Percentiles rank a stretch among this genome's conserved stretches.
phyloP scores from a whole-genome alignment of 73 alveolate species.

The Paramecium octaurelia region DNA sequence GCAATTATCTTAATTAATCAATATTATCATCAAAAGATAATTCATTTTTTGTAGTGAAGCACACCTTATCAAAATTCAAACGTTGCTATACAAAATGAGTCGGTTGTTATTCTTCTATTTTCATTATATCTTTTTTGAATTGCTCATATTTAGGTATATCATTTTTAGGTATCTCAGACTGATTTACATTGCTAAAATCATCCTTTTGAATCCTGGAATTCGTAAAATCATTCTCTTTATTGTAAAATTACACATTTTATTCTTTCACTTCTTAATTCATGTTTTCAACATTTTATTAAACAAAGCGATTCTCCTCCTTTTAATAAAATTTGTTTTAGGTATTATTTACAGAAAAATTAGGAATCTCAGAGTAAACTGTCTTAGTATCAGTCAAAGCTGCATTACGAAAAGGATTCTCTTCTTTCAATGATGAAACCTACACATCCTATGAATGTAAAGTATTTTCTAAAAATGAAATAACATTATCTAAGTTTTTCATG shows the following conservation, averaged over 20 bases:
- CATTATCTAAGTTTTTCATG: constrained; percentile 8
- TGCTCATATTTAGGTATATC: not conserved
- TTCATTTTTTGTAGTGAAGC: not conserved
- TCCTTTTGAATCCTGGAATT: not conserved
- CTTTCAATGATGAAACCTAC: not conserved
- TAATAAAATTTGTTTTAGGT: not conserved
- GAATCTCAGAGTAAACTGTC: not conserved
- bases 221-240: not conserved
- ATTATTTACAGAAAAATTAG: not conserved
- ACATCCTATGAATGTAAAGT: not conserved
- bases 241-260: not conserved
- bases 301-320: not conserved
- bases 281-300: not conserved
- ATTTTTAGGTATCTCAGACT: not conserved
- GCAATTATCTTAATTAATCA: constrained; percentile 25
- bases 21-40: constrained; percentile 38
- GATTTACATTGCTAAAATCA: not conserved
- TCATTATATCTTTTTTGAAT: not conserved
- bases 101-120: not conserved
- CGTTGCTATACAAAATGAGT: not conserved
- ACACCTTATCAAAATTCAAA: not conserved
- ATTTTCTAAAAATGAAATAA: constrained; percentile 14
- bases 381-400: not conserved
- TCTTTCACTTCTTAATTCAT: not conserved
- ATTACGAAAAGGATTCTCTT: not conserved